Base-by-base conservation (phyloP, 148 eudicot species). In the Fagopyrum homotropicum region DNA sequence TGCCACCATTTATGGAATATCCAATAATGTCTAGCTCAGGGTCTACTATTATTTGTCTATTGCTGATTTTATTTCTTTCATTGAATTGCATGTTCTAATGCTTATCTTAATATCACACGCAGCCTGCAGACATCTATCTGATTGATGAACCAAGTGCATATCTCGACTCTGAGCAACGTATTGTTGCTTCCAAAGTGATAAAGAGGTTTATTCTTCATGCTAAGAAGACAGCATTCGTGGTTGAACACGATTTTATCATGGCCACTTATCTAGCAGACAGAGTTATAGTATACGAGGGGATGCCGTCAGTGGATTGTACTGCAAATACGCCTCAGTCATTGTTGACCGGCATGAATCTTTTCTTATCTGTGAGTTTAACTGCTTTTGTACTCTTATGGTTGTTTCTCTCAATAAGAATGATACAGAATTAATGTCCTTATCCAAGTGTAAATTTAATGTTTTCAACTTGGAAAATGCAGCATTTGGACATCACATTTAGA, bases 121-220 rank as follows among this genome's bases (percentile, higher is more conserved):
- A 94, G 97, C 98, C 96, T 52, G 98, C 98, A 16, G 97, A 94
- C 77, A 94, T 94, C 7, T 94, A 94, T 75, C 82, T 94, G 84
- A 94, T 94, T 22, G 98, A 94, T 75, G 97, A 94, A 80, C 96
- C 98, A 22, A 91, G 98, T 89, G 98, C 97, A 17, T 94, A 90
- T 81, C 97, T 94, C 4, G 98, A 94, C 76, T 94, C 96, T 4
- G 98, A 94, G 87, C 97, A 94, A 85, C 97, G 98, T 84, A 91
- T 94, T 78, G 96, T 94, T 50, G 97, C 98, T 69, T 90, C 98
- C 9, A 94, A 91, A 83, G 98, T 91, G 69, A 91, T 94, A n/a
- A 91, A 94, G 85, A 90, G 98, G 77, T 91, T 90, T 76, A 90
- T 94, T 75, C 92, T 94, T 45, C 98, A 90, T 79, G 96, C 96